phyloP scores from a whole-genome alignment of 805 yeast species.

The Danielia oregonensis region DNA sequence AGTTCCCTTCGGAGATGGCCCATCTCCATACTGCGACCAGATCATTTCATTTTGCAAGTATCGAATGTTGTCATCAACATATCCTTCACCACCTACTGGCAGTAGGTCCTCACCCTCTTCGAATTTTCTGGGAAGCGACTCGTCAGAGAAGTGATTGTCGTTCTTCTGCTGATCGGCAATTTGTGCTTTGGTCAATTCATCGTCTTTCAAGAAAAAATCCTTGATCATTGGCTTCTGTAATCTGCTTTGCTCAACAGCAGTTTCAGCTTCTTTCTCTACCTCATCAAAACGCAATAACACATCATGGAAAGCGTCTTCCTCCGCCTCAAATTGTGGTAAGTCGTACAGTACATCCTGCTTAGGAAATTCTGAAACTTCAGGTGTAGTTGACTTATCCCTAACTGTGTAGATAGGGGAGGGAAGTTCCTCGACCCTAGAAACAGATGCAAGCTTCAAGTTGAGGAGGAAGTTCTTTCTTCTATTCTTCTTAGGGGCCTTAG shows the following conservation, averaged over 20 bases:
- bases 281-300: slow-evolving; percentile 14
- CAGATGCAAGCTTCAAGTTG: slow-evolving; percentile 9
- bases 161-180: slow-evolving; percentile 36
- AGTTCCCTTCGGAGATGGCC: not conserved
- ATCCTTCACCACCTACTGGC: not conserved
- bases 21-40: not conserved
- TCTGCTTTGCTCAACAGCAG: slow-evolving; percentile 7
- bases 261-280: slow-evolving; percentile 16
- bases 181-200: slow-evolving; percentile 39
- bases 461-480: slow-evolving; percentile 6
- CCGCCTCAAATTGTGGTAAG: slow-evolving; percentile 14
- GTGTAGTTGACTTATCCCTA: slow-evolving; percentile 4
- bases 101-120: not conserved
- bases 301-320: slow-evolving; percentile 13
- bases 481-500: slow-evolving; percentile 2
- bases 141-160: slow-evolving; percentile 20
- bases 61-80: not conserved
- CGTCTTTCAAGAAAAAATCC: slow-evolving; percentile 35
- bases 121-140: slow-evolving; percentile 10
- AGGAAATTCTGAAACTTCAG: not conserved
- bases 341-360: slow-evolving; percentile 5
- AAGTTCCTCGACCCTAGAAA: slow-evolving; percentile 6
- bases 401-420: slow-evolving; percentile 12
- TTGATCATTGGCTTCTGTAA: slow-evolving; percentile 7
- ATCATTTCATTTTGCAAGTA: not conserved